Base-by-base conservation (phyloP, 257 asterid genomes). In the Jaltomata sinuosa region DNA sequence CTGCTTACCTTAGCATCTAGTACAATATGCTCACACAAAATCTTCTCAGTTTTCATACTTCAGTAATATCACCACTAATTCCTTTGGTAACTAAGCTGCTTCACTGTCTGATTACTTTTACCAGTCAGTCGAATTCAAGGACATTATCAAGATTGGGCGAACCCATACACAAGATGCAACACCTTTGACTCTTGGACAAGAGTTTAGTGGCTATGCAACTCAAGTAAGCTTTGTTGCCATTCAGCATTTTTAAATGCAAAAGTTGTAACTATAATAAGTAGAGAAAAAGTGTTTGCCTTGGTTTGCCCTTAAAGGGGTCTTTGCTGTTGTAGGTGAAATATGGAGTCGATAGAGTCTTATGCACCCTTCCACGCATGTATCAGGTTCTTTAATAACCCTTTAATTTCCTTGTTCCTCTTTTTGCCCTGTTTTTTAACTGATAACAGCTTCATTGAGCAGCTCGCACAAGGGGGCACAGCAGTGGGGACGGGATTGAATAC, bases 161-260 rank as follows among this genome's bases (percentile, higher is more conserved):
- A 97, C 99, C 0, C 99, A 97, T 90, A 97, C 99, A 82, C 99
- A 97, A 91, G 99, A 97, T 83, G 99, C 99, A 38, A 97, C 98
- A 6, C 99, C 98, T 36, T 91, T 95, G 93, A 95, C 99, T 57
- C 98, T 97, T 91, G 99, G 98, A 64, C 99, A 97, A 88, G 99
- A 95, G 86, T 95, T 97, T 88, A 97, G 99, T 83, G 97, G 99
- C 85, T 95, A 97, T 86, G 91, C 98, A 25, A 97, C 96, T n/a
- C 99, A 97, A 87, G 99, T 97, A 89, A 88, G 98, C 67, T 84
- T 49, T 52, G 79, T 84, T 81, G 59, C 40, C 82, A 64, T 65
- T 36, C 8, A 64, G 68, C 81, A 81, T 50, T 55, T 78, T 80
- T 22, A 59, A 83, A 64, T 57, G 74, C 79, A 27, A 65, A 83